A percentile compares a stretch with the other conserved stretches of the same genome.
Conservation (phyloP, 2,329 filamentous ascomycete species). For the Fusarium sp. region DNA sequence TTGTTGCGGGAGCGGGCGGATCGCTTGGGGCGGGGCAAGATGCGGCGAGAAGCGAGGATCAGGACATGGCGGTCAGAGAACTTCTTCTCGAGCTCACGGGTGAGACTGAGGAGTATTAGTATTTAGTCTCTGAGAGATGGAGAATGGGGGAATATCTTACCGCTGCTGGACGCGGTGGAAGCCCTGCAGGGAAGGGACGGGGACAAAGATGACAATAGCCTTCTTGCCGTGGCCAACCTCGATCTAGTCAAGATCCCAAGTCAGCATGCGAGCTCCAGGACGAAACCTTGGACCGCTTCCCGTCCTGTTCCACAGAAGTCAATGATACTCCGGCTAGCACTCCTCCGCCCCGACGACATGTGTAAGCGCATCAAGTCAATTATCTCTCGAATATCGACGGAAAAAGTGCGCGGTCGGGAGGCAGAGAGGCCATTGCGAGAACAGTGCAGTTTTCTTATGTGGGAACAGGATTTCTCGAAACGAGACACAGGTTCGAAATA, state of each 20-base stretch:
- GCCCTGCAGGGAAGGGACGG: slow-evolving; percentile 95
- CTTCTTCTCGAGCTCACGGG: slow-evolving; percentile 99
- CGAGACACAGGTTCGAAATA: slow-evolving; percentile 11
- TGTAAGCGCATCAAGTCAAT: slow-evolving; percentile 22
- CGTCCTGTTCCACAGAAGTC: slow-evolving; percentile 72
- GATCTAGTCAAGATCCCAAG: slow-evolving; percentile 81
- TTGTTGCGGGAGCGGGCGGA: slow-evolving; percentile 95
- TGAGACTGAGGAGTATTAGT: slow-evolving; percentile 72
- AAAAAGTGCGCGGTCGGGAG: slow-evolving; percentile 33
- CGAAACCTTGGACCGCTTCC: slow-evolving; percentile 77
- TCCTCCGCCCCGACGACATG: slow-evolving; percentile 41
- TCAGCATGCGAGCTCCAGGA: slow-evolving; percentile 82
- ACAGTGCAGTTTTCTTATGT: slow-evolving; percentile 39
- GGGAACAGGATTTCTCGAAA: slow-evolving; percentile 55
- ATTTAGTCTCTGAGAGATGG: fast-evolving
- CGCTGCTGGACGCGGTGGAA: slow-evolving; percentile 99
- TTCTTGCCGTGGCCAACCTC: slow-evolving; percentile 99
- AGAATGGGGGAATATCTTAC: slow-evolving; percentile 65
- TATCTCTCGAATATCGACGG: slow-evolving; percentile 36
- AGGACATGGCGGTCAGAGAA: slow-evolving; percentile 99
- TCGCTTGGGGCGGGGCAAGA: slow-evolving; percentile 97
- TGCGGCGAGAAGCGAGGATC: slow-evolving; percentile 98
- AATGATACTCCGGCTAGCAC: slow-evolving; percentile 51
- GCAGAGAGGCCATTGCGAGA: slow-evolving; percentile 48
- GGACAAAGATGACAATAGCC: slow-evolving; percentile 99